Percentiles rank a stretch among this genome's conserved stretches.
Evolutionary conservation across 2,329 filamentous ascomycete species (phyloP).

Genomic region (Coniella lustricola): DNA sequence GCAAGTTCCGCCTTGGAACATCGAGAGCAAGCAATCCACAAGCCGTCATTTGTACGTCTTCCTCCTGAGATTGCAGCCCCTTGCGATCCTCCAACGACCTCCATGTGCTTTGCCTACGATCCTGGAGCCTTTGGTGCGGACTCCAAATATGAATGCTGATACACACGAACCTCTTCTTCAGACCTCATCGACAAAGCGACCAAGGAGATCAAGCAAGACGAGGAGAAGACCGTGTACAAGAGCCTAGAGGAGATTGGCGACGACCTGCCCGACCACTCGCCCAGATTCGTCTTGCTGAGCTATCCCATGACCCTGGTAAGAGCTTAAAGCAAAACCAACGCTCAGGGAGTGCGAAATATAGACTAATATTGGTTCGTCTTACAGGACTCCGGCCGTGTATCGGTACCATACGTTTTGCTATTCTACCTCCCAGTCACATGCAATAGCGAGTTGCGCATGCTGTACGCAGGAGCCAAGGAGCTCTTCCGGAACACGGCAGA

Average conservation of each 20-base stretch:
- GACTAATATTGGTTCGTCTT: not conserved
- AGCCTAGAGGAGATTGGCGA: conserved; percentile 76
- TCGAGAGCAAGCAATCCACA: conserved; percentile 81
- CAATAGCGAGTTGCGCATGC: conserved; percentile 81
- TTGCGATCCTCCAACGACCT: not conserved
- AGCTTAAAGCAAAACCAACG: not conserved
- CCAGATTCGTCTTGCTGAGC: conserved; percentile 82
- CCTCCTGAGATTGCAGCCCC: conserved; percentile 21
- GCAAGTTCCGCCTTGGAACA: conserved; percentile 89
- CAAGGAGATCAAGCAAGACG: conserved; percentile 80
- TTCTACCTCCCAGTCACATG: conserved; percentile 93
- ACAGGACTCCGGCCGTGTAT: conserved; percentile 72
- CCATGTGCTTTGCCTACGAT: too few relatives aligned
- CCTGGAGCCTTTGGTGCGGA: too few relatives aligned
- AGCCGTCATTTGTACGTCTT: conserved; percentile 83
- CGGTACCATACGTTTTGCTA: conserved; percentile 88
- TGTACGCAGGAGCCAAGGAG: conserved; percentile 94
- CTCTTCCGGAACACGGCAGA: conserved; percentile 89
- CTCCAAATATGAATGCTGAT: too few relatives aligned
- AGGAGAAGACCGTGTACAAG: conserved; percentile 70
- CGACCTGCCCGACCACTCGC: conserved; percentile 86
- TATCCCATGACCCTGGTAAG: conserved; percentile 80
- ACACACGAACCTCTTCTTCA: not conserved
- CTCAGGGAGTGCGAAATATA: not conserved
- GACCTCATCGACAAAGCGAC: conserved; percentile 82